These are phyloP conservation scores for Aspergillus bombycis DNA, from an alignment of 2,329 filamentous ascomycete genomes.

Conservation along the genomic window DNA sequence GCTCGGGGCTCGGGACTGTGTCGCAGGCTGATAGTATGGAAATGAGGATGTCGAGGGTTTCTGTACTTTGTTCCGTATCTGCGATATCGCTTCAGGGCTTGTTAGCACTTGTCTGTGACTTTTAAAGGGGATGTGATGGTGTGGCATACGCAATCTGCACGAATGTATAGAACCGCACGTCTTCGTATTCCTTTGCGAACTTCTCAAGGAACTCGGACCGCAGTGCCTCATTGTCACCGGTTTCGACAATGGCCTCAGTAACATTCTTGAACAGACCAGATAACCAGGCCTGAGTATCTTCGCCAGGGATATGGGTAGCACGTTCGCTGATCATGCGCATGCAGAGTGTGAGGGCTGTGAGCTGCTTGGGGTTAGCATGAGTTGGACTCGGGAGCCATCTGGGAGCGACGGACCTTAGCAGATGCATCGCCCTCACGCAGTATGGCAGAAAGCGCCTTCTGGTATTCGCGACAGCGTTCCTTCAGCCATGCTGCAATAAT, in stretches of 20 bases:
- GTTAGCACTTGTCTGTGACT: neutral
- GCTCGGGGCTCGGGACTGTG: conserved; percentile 60
- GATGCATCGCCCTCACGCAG: conserved; percentile 63
- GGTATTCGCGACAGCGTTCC: conserved; percentile 73
- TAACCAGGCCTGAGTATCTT: conserved; percentile 70
- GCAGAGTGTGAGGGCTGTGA: conserved; percentile 72
- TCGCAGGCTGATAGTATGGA: conserved; percentile 58
- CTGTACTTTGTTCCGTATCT: conserved; percentile 27
- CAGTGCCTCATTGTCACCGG: conserved; percentile 61
- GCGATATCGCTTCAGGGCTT: conserved; percentile 37
- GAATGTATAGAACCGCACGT: conserved; percentile 83
- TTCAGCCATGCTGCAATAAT: conserved; percentile 79
- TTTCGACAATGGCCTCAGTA: conserved; percentile 63
- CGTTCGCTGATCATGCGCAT: conserved; percentile 87
- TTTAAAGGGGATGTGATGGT: neutral
- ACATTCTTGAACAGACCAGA: conserved; percentile 67
- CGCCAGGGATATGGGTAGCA: conserved; percentile 62
- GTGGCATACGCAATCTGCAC: conserved; percentile 68
- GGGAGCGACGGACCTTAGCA: conserved; percentile 45
- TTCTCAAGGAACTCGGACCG: conserved; percentile 75
- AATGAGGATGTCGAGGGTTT: conserved; percentile 40
- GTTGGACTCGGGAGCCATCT: neutral
- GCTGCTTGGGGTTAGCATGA: conserved; percentile 42
- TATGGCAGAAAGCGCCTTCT: conserved; percentile 62
- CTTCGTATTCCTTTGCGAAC: conserved; percentile 78